Evolutionary conservation across 148 eudicot genomes (phyloP), one percentile per base, ranked within the genome.

Genomic region (Rhododendron ferrugineum): DNA sequence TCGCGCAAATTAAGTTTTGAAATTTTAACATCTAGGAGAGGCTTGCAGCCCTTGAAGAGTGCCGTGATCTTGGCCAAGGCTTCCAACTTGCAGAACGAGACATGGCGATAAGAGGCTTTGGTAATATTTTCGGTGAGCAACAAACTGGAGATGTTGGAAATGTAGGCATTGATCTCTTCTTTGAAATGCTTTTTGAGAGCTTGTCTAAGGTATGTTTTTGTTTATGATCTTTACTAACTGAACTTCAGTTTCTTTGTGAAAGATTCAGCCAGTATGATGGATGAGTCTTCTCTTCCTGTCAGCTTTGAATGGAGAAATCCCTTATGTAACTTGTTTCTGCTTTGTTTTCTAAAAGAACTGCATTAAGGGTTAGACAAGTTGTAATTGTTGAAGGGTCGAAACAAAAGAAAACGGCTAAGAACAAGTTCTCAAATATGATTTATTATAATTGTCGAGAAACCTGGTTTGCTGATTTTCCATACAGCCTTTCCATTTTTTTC

Each of bases 91-190:
- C 99, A 58, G 98, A 97, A 91, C 93, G 95, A 90, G 99, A 97
- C 87, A 97, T 97, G 99, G 95, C 94, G 46, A 97, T 95, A 40
- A 93, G 99, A 91, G 99, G 99, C 37, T 97, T 95, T 90, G 99
- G 99, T 85, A 97, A 95, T 91, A 97, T 97, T 77, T 97, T 97
- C 88, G 99, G 99, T 18, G 99, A 95, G 90, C 98, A 97, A 87
- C 98, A 97, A 88, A 95, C 99, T 32, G 99, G 99, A 80, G 99
- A 97, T 90, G 91, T 97, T 85, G 99, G 98, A 89, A 95, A 97
- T 87, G 98, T 96, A 74, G 95, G 99, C 88, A 92, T 93, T 85
- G 98, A 93, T 90, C 95, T 96, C 87, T 96, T 93, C 88, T 96
- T 93, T 84, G 98, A 96, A 89, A 96, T 96, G 99, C 95, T 96